These are phyloP conservation scores for Penicillium hordei DNA, from an alignment of 2,329 filamentous ascomycete genomes.

Conservation along the genomic window DNA sequence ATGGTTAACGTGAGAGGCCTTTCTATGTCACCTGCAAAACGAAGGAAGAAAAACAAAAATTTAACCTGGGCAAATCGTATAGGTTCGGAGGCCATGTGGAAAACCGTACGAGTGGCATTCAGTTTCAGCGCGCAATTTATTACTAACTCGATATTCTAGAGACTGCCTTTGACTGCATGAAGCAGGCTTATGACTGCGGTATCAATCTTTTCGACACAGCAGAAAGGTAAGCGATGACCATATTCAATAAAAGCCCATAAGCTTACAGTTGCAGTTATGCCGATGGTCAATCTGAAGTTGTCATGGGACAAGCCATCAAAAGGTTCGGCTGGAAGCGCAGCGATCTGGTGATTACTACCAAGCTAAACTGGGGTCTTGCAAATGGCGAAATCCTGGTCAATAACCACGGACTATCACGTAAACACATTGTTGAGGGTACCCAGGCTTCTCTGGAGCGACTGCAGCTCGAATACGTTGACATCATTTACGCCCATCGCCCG, in stretches of 20 bases:
- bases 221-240: conserved; percentile 38
- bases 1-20: background rate
- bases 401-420: conserved; percentile 67
- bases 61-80: conserved; percentile 10
- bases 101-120: background rate
- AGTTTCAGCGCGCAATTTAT: background rate
- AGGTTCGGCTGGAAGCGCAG: conserved; percentile 59
- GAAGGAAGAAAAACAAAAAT: no score
- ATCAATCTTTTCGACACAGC: conserved; percentile 62
- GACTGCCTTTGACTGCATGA: conserved; percentile 38
- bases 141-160: background rate
- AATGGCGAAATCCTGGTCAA: conserved; percentile 55
- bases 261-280: background rate
- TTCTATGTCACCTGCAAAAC: background rate
- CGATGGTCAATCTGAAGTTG: background rate
- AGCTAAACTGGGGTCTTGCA: conserved; percentile 64
- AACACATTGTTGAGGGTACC: conserved; percentile 68
- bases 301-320: conserved; percentile 38
- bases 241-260: conserved; percentile 44
- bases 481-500: conserved; percentile 70
- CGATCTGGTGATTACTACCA: conserved; percentile 46
- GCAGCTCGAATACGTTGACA: conserved; percentile 66
- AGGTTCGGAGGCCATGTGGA: conserved; percentile 18
- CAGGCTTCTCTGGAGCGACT: conserved; percentile 60
- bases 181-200: conserved; percentile 57